These are phyloP conservation scores for Pichia sp. DNA, from an alignment of 1,139 yeast genomes.

Conservation along the genomic window DNA sequence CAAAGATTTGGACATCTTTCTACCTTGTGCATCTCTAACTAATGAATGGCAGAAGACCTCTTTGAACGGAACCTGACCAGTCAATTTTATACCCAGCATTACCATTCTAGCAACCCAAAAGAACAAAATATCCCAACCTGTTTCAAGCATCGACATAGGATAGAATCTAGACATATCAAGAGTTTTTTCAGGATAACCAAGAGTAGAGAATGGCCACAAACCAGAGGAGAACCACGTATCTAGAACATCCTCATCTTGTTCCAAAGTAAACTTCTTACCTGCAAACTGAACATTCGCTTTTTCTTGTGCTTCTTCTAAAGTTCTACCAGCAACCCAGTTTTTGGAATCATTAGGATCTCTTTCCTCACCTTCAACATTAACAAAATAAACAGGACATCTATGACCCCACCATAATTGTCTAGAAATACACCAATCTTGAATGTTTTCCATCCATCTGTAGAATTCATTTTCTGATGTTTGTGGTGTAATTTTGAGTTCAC, in stretches of 20 bases:
- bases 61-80: constrained; percentile 86
- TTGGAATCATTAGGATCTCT: constrained; percentile 56
- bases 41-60: constrained; percentile 98
- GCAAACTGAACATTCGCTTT: constrained; percentile 77
- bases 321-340: constrained; percentile 90
- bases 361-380: constrained; percentile 64
- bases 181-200: constrained; percentile 88
- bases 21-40: constrained; percentile 98
- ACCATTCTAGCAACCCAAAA: constrained; percentile 99
- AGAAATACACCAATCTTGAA: constrained; percentile 99
- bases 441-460: constrained; percentile 91
- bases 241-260: constrained; percentile 95
- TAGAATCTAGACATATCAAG: constrained; percentile 68
- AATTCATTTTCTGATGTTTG: constrained; percentile 88
- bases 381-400: constrained; percentile 94
- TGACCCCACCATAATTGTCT: constrained; percentile 99
- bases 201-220: constrained; percentile 93
- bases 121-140: constrained; percentile 98
- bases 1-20: constrained; percentile 96
- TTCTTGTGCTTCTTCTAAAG: constrained; percentile 68
- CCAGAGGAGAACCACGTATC: constrained; percentile 99
- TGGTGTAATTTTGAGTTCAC: constrained; percentile 77
- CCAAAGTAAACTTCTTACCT: constrained; percentile 60
- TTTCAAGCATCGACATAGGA: constrained; percentile 91
- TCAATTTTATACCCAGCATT: constrained; percentile 79